A percentile compares a stretch with the other conserved stretches of the same genome.
Conservation (phyloP, 331 rosid species). For the Quercus phellos region DNA sequence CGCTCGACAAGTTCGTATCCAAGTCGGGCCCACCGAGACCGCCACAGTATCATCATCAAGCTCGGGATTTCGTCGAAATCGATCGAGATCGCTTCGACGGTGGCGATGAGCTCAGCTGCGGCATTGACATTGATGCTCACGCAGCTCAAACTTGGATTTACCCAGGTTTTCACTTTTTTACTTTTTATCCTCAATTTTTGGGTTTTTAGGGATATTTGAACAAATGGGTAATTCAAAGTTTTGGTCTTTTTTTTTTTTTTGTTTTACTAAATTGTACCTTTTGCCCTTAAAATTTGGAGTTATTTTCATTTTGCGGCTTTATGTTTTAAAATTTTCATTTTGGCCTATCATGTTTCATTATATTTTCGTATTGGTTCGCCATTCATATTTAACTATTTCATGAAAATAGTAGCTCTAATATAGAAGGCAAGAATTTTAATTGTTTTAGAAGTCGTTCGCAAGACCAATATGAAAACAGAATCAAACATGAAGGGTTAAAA, state of each 20-base stretch:
- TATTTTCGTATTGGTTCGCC: too few relatives aligned
- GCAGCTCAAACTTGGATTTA: constrained; percentile 92
- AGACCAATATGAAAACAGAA: too few relatives aligned
- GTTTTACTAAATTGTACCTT: too few relatives aligned
- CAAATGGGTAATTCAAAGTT: neutral
- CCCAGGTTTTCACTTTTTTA: constrained; percentile 47
- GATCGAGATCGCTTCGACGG: constrained; percentile 10
- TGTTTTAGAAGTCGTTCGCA: too few relatives aligned
- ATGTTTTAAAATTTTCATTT: too few relatives aligned
- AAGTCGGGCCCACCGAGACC: constrained; percentile 21
- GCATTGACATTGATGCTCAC: constrained; percentile 51
- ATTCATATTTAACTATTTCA: too few relatives aligned
- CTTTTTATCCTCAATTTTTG: neutral
- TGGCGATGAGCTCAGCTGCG: constrained; percentile 20
- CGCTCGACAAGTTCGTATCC: constrained; percentile 50
- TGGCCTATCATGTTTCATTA: too few relatives aligned
- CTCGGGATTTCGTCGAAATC: constrained; percentile 2
- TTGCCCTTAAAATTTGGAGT: too few relatives aligned
- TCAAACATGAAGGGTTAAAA: too few relatives aligned
- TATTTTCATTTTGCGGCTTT: too few relatives aligned
- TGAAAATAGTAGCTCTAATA: too few relatives aligned
- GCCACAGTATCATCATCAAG: constrained; percentile 1
- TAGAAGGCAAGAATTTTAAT: too few relatives aligned
- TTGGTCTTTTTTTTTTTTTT: neutral
- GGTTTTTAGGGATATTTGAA: neutral